Evolutionary conservation across 495 filamentous ascomycete species (phyloP), one percentile per base, ranked within the genome.

Genomic region (Bryoglossum gracile): DNA sequence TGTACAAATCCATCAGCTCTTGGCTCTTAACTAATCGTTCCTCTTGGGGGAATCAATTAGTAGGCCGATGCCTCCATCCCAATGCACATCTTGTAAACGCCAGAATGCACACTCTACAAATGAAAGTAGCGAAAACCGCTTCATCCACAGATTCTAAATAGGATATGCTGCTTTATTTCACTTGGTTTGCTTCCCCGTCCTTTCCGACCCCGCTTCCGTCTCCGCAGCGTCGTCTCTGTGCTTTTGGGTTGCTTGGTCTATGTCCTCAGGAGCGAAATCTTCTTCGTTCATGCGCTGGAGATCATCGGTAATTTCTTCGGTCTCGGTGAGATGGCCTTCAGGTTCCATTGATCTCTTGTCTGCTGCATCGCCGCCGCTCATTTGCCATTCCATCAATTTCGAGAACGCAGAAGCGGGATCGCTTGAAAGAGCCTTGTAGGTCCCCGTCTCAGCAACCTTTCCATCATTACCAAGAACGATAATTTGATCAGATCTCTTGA

Each of bases 351-450:
- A 13, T 28, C 48, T 34, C 43, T 58, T 51, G 19, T 56, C 55
- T 35, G 50, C 51, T 4, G 30, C 64, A 32, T 94, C 88, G 8
- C 83, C 83, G 11, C 89, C 94, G 54, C 77, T 91, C 77, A 97
- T 85, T 68, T 98, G 92, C 94, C 94, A 98, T 64, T 97, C 89
- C 92, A 98, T 98, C 40, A 98, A 71, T 67, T 86, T 87, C 23
- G 80, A 89, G 62, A 98, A 98, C 5, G 89, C 86, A 32, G 90
- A 91, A 19, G 83, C 68, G 3, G 73, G 74, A 30, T 84, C 80
- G 16, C 72, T 66, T 55, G 81, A 85, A 21, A 98, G 73, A 48
- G 88, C 79, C 11, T 76, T 68, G 61, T 92, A 98, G 28, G 80
- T 82, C 38, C 92, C 92, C 45, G 84, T 80, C 67, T 98, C 89